Evolutionary conservation across 2,329 filamentous ascomycete species (phyloP), one percentile per base, ranked within the genome.

Genomic region (Penicillium sp.): DNA sequence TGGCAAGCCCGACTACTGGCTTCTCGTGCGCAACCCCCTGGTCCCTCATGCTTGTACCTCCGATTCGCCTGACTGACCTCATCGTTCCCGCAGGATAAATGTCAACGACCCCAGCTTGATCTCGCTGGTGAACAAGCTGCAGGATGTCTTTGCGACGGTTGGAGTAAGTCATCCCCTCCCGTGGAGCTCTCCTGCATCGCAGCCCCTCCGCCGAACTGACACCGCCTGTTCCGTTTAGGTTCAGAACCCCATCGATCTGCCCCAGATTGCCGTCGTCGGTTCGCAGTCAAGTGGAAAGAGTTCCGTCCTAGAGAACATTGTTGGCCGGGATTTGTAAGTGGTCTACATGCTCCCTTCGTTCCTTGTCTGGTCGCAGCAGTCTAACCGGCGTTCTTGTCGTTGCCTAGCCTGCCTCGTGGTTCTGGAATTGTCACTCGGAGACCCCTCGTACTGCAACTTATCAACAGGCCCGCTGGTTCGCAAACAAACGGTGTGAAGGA

Each of bases 201-300:
- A n/a, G n/a, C n/a, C n/a, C n/a, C n/a, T n/a, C n/a, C n/a, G n/a
- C n/a, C 45, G 49, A 33, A 41, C 62, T 67, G 56, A 67, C 60
- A 61, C 56, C 54, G 53, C 54, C 52, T n/a, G 52, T 58, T 55
- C 51, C 46, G 49, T 57, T 41, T 63, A 85, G 82, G 93, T 97
- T 66, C 93, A 95, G 81, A 98, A 98, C 74, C 93, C 93, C 55
- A 98, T 98, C 78, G 93, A 98, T 76, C 76, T 98, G 57, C 93
- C 93, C 48, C 93, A 98, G 76, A 98, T 98, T 69, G 91, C 86
- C 61, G 93, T 98, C 61, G 93, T 98, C 51, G 93, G 93, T 66
- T 96, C 90, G 72, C 93, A 98, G 76, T 98, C 93, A 19, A 96
- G 91, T 72, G 93, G 93, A 75, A 98, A 98, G 83, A 96, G 89